Percentiles rank a stretch among this genome's conserved stretches.
Conservation (phyloP, 768 basidiomycete genomes). For the Boletellus emodensis region DNA sequence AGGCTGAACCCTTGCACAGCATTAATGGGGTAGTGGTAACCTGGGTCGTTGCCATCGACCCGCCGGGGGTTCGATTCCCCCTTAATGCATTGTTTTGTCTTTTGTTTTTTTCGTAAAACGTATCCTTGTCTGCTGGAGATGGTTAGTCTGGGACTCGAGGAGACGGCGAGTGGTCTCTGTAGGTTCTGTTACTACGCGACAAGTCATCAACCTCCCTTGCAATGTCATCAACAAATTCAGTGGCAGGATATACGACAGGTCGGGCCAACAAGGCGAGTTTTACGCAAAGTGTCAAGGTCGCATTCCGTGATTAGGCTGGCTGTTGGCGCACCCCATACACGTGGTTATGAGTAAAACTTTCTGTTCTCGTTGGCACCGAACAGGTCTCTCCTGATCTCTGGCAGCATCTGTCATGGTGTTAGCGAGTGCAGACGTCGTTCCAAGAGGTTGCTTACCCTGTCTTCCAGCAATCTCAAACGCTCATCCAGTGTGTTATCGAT, state of each 20-base stretch:
- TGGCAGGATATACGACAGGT: no score
- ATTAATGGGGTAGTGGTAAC: constrained; percentile 66
- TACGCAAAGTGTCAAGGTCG: not conserved
- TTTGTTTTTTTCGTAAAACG: no score
- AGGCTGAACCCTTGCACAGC: constrained; percentile 14
- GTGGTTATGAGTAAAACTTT: constrained; percentile 72
- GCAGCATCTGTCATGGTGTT: constrained; percentile 74
- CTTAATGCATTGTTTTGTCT: constrained; percentile 55
- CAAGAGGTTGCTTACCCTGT: constrained; percentile 57
- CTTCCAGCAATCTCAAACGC: constrained; percentile 82
- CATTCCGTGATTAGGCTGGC: not conserved
- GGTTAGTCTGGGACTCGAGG: no score
- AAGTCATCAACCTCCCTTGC: no score
- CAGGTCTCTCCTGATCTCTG: constrained; percentile 84
- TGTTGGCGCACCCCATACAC: not conserved
- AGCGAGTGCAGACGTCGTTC: not conserved
- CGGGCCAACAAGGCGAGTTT: no score
- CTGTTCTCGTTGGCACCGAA: constrained; percentile 91
- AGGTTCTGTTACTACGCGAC: no score
- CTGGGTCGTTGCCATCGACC: constrained; percentile 73
- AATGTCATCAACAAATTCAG: no score
- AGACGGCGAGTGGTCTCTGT: no score
- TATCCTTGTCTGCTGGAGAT: no score
- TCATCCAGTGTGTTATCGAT: constrained; percentile 96
- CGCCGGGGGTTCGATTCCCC: constrained; percentile 87